Conservation (phyloP, 805 yeast genomes). For the Kluyveromyces lactis region DNA sequence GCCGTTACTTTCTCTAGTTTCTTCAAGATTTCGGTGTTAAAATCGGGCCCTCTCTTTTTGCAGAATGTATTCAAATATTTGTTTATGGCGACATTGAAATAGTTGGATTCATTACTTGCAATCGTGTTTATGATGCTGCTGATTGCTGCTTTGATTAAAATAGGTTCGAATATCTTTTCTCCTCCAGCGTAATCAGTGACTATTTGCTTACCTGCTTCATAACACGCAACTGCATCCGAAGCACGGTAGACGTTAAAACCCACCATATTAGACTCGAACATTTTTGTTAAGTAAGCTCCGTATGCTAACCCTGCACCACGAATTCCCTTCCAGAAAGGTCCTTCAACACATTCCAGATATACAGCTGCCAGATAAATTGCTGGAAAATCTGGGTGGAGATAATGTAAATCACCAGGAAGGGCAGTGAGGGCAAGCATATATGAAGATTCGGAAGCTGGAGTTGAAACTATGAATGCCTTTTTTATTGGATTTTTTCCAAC, state of each 20-base stretch:
- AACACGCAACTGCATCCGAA: constrained; percentile 63
- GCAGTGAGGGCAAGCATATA: constrained; percentile 52
- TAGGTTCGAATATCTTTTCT: constrained; percentile 42
- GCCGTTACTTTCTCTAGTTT: constrained; percentile 44
- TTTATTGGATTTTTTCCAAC: constrained; percentile 43
- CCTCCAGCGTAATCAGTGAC: constrained; percentile 56
- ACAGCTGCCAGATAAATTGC: constrained; percentile 67
- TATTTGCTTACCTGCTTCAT: constrained; percentile 54
- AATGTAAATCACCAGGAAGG: constrained; percentile 40
- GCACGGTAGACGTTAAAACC: constrained; percentile 70
- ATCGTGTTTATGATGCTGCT: constrained; percentile 65
- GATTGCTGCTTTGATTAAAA: constrained; percentile 62
- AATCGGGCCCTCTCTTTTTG: constrained; percentile 63
- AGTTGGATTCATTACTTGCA: constrained; percentile 62
- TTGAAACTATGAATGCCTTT: constrained; percentile 54
- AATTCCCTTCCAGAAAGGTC: constrained; percentile 94
- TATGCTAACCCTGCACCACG: constrained; percentile 93
- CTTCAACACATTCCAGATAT: constrained; percentile 79
- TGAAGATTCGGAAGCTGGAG: constrained; percentile 82
- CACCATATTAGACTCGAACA: constrained; percentile 59
- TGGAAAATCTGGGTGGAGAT: constrained; percentile 51
- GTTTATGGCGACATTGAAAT: constrained; percentile 52
- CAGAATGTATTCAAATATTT: constrained; percentile 61
- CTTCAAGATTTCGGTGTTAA: constrained; percentile 43
- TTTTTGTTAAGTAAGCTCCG: constrained; percentile 60